Conservation (phyloP, 371 early-diverging fungal species). For the Lichtheimia corymbifera region DNA sequence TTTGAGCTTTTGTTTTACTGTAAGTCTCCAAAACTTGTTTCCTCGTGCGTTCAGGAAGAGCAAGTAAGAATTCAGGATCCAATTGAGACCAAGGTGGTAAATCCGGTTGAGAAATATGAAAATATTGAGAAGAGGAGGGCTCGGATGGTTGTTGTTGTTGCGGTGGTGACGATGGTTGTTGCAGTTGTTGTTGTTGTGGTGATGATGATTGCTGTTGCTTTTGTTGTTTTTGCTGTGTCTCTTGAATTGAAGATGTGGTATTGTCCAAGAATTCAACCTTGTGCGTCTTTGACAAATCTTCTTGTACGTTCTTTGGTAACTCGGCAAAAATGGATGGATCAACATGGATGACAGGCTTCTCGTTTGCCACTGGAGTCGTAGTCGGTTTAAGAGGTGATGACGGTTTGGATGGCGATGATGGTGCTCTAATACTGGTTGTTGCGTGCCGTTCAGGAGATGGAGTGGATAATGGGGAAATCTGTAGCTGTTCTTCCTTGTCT, state of each 20-base stretch:
- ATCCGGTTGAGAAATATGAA: conserved; percentile 8
- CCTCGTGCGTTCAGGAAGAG: conserved; percentile 42
- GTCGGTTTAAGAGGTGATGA: conserved; percentile 11
- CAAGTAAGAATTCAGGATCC: conserved; percentile 43
- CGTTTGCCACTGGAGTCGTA: conserved; percentile 11
- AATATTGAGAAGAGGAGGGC: background rate
- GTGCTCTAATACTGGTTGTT: conserved; percentile 1
- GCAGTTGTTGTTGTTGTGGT: background rate
- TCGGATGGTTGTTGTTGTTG: background rate
- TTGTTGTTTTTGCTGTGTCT: background rate
- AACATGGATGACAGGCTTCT: conserved; percentile 18
- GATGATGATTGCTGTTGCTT: background rate
- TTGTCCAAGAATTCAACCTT: conserved; percentile 4
- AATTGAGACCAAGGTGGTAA: conserved; percentile 61
- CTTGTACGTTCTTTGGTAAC: conserved; percentile 25
- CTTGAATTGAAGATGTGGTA: too few relatives aligned
- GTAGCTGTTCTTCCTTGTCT: background rate
- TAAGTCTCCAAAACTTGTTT: conserved; percentile 44
- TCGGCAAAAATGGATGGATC: conserved; percentile 25
- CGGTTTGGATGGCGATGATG: conserved; percentile 1
- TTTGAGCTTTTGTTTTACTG: conserved; percentile 13
- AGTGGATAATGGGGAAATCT: too few relatives aligned
- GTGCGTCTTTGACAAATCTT: conserved; percentile 18
- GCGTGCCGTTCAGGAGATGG: too few relatives aligned
- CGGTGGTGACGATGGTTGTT: background rate